phyloP scores from a whole-genome alignment of 192 early-diverging fungal species.

The Umbelopsis sp. region DNA sequence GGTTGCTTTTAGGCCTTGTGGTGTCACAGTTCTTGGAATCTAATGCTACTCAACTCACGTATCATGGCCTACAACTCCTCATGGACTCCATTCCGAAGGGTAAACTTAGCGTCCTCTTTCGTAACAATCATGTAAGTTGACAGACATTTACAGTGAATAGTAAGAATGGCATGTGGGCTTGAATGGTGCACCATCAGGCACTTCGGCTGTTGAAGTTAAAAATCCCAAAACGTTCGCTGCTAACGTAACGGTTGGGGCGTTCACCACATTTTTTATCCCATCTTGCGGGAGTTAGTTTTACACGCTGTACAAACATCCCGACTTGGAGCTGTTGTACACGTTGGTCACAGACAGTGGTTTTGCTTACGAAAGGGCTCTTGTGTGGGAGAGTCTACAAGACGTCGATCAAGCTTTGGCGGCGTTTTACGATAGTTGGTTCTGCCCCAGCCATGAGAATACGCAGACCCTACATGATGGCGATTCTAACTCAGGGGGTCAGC shows the following conservation, averaged over 20 bases:
- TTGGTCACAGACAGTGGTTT: constrained; percentile 74
- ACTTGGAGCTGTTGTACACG: constrained; percentile 54
- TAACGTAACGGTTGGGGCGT: not conserved
- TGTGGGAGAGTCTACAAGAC: constrained; percentile 74
- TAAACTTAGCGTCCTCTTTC: constrained; percentile 78
- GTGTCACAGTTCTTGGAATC: constrained; percentile 71
- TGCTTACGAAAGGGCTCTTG: constrained; percentile 61
- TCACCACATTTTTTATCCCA: not conserved
- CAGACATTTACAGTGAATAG: too few relatives aligned
- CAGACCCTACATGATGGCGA: not conserved
- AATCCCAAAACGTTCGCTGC: not conserved
- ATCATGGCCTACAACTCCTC: constrained; percentile 72
- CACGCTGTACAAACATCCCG: constrained; percentile 63
- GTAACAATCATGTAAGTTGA: constrained; percentile 84
- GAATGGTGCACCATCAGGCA: too few relatives aligned
- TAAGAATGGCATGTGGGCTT: too few relatives aligned
- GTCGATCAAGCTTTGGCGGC: constrained; percentile 62
- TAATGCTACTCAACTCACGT: constrained; percentile 84
- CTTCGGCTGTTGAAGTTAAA: not conserved
- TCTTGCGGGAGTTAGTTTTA: constrained; percentile 55
- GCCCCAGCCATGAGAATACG: not conserved
- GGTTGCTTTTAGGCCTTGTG: constrained; percentile 41
- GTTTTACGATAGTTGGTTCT: constrained; percentile 57
- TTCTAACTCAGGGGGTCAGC: not conserved
- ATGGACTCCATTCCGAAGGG: constrained; percentile 58